Evolutionary conservation across 1,284 basidiomycete genomes (phyloP), one percentile per base, ranked within the genome.

Genomic region (Wolfiporia cocos): DNA sequence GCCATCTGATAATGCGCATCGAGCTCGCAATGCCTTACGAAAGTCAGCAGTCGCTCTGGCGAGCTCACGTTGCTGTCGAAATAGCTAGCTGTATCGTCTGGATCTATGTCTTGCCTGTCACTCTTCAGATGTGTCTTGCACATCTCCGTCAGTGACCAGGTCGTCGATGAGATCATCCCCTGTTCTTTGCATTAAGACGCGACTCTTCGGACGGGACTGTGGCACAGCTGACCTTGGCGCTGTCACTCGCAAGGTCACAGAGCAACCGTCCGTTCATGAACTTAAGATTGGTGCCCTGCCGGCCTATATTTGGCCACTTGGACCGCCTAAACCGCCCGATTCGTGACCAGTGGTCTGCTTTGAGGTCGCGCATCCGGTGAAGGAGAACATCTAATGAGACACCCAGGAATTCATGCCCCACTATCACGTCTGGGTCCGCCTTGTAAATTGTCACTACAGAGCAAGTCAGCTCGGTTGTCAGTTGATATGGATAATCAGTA

Each of bases 61-160:
- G 76, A 78, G 40, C 82, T 77, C 28, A 93, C 75, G 34, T 80
- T 81, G 31, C 85, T 81, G 59, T 99, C 96, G 51, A 99, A 86
- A 67, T 91, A 97, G 46, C 76, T 76, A 14, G 92, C 82, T 0
- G 92, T 94, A 55, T 99, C 95, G 51, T 97, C 95, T 0, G 93
- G 88, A 57, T 99, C 95, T 48, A 98, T 93, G 51, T 96, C 93
- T 58, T 95, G 86, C 31, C 93, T 72, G 39, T 86, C 81, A 45
- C 78, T 76, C 50, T 88, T 86, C 51, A 99, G 78, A 59, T 96
- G 89, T 0, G 92, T 92, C 49, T 76, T 78, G 65, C 88, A 92
- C 91, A 97, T 98, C 64, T 99, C 96, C 7, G 91, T 94, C 43
- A 99, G 69, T 2, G 94, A 96, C 96, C 96, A 99, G 1, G 95